Evolutionary conservation across 2,329 filamentous ascomycete genomes (phyloP).

Genomic region (Penicillium sp.): DNA sequence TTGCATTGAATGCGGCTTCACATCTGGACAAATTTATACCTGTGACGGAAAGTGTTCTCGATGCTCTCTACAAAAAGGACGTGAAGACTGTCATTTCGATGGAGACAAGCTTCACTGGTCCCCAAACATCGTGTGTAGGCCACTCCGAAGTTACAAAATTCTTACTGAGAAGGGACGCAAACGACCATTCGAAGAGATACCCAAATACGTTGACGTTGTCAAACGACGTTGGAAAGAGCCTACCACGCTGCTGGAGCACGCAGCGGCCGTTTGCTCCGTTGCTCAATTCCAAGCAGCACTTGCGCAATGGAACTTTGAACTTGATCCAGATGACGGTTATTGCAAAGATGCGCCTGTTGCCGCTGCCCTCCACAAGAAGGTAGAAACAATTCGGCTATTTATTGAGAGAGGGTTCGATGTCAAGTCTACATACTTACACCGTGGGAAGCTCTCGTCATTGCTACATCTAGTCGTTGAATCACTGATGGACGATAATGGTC

Average conservation of each 20-base stretch:
- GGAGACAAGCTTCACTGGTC: no score
- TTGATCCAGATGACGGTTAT: neutral
- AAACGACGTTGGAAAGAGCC: no score
- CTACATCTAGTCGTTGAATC: neutral
- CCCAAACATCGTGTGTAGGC: no score
- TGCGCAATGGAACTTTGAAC: neutral
- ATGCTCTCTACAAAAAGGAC: no score
- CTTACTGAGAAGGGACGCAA: no score
- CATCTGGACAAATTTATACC: no score
- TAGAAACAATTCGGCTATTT: neutral
- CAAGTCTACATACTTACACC: neutral
- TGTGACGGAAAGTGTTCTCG: no score
- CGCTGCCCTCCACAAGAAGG: neutral
- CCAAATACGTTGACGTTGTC: no score
- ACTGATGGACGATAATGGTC: neutral
- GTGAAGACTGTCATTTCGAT: no score
- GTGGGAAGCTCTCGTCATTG: neutral
- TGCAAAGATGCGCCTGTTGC: neutral
- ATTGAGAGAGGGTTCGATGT: neutral
- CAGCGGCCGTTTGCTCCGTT: neutral
- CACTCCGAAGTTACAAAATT: no score
- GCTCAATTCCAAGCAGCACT: neutral
- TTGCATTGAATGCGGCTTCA: no score
- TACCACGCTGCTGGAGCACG: neutral
- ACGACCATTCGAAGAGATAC: no score